A percentile compares a stretch with the other conserved stretches of the same genome.
These are phyloP conservation scores for Phytophthora syringae DNA, from an alignment of 352 stramenopile genomes.

Conservation along the genomic window DNA sequence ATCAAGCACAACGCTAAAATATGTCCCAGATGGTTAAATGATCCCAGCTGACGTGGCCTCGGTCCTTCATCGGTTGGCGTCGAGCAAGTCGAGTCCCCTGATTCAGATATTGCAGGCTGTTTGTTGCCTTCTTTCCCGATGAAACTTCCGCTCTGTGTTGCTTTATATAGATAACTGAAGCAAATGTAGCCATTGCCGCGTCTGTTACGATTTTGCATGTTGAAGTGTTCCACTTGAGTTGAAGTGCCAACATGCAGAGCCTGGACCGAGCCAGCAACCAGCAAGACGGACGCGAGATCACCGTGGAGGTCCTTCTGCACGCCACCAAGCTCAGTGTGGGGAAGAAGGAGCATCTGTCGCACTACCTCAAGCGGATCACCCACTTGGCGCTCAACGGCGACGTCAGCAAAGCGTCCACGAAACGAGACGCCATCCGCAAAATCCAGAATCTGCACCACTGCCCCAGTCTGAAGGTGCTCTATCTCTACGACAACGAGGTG, in stretches of 20 bases:
- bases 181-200: not conserved
- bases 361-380: constrained; percentile 80
- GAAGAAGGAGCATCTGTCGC: constrained; percentile 64
- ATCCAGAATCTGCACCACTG: constrained; percentile 74
- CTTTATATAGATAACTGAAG: no score
- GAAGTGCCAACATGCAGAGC: constrained; percentile 25
- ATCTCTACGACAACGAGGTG: constrained; percentile 84
- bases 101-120: no score
- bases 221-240: constrained; percentile 27
- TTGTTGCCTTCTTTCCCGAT: no score
- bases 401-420: constrained; percentile 35
- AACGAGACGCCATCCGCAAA: constrained; percentile 30
- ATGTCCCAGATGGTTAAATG: no score
- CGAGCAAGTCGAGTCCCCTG: no score
- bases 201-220: constrained; percentile 2
- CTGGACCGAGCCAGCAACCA: constrained; percentile 19
- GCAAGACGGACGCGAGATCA: constrained; percentile 51
- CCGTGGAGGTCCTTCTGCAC: constrained; percentile 60
- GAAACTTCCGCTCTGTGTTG: no score
- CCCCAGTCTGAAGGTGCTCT: constrained; percentile 74
- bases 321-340: constrained; percentile 73
- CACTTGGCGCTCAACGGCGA: constrained; percentile 71
- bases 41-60: no score
- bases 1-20: no score
- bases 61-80: no score